These are phyloP conservation scores for Apodospora peruviana DNA, from an alignment of 495 filamentous ascomycete genomes.

Conservation along the genomic window DNA sequence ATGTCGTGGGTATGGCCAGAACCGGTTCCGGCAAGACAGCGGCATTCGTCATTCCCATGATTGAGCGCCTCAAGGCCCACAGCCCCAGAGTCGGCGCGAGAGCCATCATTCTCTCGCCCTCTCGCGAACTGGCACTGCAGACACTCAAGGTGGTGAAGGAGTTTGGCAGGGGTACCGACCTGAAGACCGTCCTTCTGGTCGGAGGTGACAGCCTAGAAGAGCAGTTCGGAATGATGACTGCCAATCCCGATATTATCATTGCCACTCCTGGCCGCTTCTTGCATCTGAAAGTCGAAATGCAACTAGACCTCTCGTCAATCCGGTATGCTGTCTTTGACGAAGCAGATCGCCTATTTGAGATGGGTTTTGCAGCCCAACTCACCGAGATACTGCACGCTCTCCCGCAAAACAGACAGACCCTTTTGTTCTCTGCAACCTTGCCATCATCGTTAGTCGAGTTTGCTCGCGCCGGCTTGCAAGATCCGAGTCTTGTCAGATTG, in stretches of 20 bases:
- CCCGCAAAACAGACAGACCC: slow-evolving; percentile 76
- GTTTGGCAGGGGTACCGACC: slow-evolving; percentile 80
- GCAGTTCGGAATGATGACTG: slow-evolving; percentile 87
- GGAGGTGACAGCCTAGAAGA: slow-evolving; percentile 95
- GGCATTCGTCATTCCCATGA: slow-evolving; percentile 96
- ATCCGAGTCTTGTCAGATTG: slow-evolving; percentile 78
- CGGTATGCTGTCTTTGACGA: slow-evolving; percentile 95
- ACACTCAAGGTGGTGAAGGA: slow-evolving; percentile 96
- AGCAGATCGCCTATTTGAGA: slow-evolving; percentile 93
- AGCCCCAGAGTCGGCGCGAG: slow-evolving; percentile 77
- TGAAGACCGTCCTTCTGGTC: slow-evolving; percentile 82
- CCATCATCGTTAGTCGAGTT: slow-evolving; percentile 94
- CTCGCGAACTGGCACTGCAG: slow-evolving; percentile 87
- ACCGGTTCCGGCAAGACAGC: slow-evolving; percentile 97
- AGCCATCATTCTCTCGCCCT: slow-evolving; percentile 83
- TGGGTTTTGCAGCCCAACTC: slow-evolving; percentile 92
- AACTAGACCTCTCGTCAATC: slow-evolving; percentile 76
- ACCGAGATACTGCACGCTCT: slow-evolving; percentile 89
- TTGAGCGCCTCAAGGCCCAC: slow-evolving; percentile 88
- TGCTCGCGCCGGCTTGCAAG: slow-evolving; percentile 84
- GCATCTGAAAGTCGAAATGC: slow-evolving; percentile 94
- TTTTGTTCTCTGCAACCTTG: slow-evolving; percentile 91
- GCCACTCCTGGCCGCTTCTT: slow-evolving; percentile 93
- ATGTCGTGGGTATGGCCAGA: slow-evolving; percentile 96
- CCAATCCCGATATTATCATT: slow-evolving; percentile 93